These are phyloP conservation scores for Pestalotiopsis sp. DNA, from an alignment of 2,329 filamentous ascomycete species.

Conservation along the genomic window DNA sequence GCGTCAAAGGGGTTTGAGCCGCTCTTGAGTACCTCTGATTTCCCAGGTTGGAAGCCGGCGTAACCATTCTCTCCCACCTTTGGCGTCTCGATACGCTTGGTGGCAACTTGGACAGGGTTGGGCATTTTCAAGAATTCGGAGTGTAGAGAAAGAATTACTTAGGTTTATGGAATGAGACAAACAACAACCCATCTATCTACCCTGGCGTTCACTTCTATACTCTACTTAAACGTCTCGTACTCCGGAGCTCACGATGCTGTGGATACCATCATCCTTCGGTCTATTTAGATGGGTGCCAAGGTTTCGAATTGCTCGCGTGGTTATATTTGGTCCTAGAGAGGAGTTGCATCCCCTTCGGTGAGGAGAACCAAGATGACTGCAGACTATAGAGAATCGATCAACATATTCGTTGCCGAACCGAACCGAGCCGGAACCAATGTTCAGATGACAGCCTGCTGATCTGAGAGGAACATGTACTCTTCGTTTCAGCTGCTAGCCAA, in stretches of 20 bases:
- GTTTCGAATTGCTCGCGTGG: not conserved
- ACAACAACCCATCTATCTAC: not conserved
- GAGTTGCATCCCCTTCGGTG: not conserved
- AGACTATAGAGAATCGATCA: not conserved
- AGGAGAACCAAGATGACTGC: not conserved
- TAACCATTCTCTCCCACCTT: conserved; percentile 40
- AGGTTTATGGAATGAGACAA: not conserved
- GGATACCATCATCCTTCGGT: not conserved
- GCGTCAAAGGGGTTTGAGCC: conserved; percentile 37
- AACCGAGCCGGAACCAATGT: not conserved
- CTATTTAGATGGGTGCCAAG: not conserved
- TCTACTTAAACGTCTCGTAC: not conserved
- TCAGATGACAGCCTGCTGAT: not conserved
- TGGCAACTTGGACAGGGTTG: conserved; percentile 19
- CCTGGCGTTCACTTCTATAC: not conserved
- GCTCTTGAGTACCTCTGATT: conserved; percentile 36
- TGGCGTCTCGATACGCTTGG: conserved; percentile 24
- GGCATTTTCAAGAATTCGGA: conserved; percentile 13
- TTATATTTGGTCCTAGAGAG: not conserved
- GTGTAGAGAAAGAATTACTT: not conserved
- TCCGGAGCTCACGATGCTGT: not conserved
- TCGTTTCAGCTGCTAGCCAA: not conserved
- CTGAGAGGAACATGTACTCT: not conserved
- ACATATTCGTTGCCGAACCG: not conserved
- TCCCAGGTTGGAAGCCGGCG: conserved; percentile 33